Percentiles rank a stretch among this genome's conserved stretches.
Conservation (phyloP, 495 filamentous ascomycete species). For the Aspergillus conjunctus region DNA sequence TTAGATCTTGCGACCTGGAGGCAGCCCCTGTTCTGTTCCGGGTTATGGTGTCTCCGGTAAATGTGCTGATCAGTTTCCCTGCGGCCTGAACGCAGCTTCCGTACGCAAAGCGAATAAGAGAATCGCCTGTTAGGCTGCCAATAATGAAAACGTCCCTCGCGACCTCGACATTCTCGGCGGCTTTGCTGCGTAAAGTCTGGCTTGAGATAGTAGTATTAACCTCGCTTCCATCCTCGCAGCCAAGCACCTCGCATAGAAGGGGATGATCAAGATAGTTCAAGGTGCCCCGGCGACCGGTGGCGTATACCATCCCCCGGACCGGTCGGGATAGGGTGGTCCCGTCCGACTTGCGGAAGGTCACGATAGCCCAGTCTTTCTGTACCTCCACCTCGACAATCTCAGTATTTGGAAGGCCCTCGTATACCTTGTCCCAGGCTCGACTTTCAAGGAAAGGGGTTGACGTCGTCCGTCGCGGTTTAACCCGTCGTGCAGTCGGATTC, state of each 20-base stretch:
- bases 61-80: conserved; percentile 49
- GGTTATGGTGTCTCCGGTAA: conserved; percentile 21
- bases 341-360: conserved; percentile 51
- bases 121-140: conserved; percentile 66
- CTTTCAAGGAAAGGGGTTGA: conserved; percentile 49
- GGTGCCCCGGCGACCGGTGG: conserved; percentile 61
- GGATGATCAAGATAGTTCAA: conserved; percentile 54
- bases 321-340: conserved; percentile 47
- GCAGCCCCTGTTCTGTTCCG: conserved; percentile 21
- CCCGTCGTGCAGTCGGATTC: conserved; percentile 21
- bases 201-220: conserved; percentile 49
- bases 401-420: conserved; percentile 63
- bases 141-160: conserved; percentile 59
- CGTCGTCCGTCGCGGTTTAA: conserved; percentile 37
- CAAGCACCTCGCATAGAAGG: conserved; percentile 56
- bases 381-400: conserved; percentile 49
- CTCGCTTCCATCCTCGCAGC: conserved; percentile 22
- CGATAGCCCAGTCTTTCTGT: conserved; percentile 33
- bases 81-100: conserved; percentile 63
- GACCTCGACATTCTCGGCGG: conserved; percentile 56
- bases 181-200: conserved; percentile 58
- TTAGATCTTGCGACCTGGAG: conserved; percentile 26
- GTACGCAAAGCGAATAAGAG: conserved; percentile 64
- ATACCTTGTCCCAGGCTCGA: conserved; percentile 53
- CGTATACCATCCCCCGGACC: conserved; percentile 59